phyloP scores from a whole-genome alignment of 805 yeast genomes.

The Wickerhamomyces chaumierensis region DNA sequence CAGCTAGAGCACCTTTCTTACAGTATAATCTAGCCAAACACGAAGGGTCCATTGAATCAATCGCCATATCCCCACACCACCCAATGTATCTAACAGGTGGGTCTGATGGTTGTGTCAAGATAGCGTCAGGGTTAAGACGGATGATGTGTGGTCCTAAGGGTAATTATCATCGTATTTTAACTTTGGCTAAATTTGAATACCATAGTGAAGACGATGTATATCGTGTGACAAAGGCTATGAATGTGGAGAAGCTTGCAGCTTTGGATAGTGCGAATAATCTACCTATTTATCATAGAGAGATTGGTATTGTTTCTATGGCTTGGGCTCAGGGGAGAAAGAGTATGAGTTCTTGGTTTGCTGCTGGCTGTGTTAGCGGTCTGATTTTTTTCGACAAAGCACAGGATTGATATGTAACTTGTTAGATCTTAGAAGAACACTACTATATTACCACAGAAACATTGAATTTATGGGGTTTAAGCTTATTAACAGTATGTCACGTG shows the following conservation, averaged over 20 bases:
- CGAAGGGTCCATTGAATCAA: slow-evolving; percentile 27
- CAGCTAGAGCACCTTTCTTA: slow-evolving; percentile 25
- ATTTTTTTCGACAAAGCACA: slow-evolving; percentile 23
- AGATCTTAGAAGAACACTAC: too few species aligned
- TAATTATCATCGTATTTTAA: slow-evolving; percentile 19
- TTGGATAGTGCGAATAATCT: slow-evolving; percentile 15
- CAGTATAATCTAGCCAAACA: slow-evolving; percentile 25
- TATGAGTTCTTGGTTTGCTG: slow-evolving; percentile 25
- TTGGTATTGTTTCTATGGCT: slow-evolving; percentile 34
- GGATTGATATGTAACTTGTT: too few species aligned
- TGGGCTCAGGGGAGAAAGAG: slow-evolving; percentile 43
- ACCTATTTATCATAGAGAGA: slow-evolving; percentile 36
- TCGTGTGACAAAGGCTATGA: slow-evolving; percentile 30
- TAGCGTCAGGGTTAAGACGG: slow-evolving; percentile 29
- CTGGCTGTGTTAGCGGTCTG: slow-evolving; percentile 40
- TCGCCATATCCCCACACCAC: slow-evolving; percentile 31
- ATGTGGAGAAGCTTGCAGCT: slow-evolving; percentile 20
- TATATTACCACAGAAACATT: too few species aligned
- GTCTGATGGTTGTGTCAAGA: slow-evolving; percentile 34
- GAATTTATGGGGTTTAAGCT: too few species aligned
- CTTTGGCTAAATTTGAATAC: slow-evolving; percentile 30
- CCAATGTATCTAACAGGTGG: slow-evolving; percentile 38
- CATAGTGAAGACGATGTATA: slow-evolving; percentile 25
- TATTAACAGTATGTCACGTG: too few species aligned
- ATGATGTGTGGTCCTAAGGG: slow-evolving; percentile 24